Base-by-base conservation (phyloP, 805 yeast species). In the Hagleromyces aurorensis region DNA sequence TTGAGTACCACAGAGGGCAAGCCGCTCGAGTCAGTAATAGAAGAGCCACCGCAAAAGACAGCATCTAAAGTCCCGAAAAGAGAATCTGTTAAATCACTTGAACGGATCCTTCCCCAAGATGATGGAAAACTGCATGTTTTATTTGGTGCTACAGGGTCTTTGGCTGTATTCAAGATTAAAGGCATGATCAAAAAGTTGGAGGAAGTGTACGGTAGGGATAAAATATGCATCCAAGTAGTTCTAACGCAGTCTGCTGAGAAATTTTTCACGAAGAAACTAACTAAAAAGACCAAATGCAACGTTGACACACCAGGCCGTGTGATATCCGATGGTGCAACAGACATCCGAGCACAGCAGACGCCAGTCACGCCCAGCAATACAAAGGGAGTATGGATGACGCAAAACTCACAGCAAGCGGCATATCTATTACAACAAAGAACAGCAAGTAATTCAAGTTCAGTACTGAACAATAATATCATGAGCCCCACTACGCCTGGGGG, bases 121-220 rank as follows among this genome's bases (percentile, higher is more conserved):
- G 96, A 86, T 56, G 89, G 85, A 8, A 86, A 85, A 52, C 67
- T 83, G 36, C 96, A 86, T 59, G 76, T 86, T 21, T 62, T 86
- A 35, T 63, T 86, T 36, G 96, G 91, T 8, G 86, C 86, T 19
- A 84, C 94, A 17, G 96, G 96, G 3, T 78, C 91, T 4, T 77
- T 84, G 16, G 89, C 93, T 13, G 78, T 89, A 3, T 71, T 78
- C 37, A 84, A 86, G 55, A 75, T 86, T 27, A 84, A 86, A 16
- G 46, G 71, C 40, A 81, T 87, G 32, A 78, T 86, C 35, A 79
- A 78, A 51, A 85, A 84, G 57, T 62, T 86, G 27, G 84, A 80
- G 48, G 84, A 80, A 46, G 73, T 80, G 16, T 87, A 78, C 49
- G 91, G 93, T 5, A 70, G 55, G 30, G 74, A 78, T 34, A 75